phyloP scores from a whole-genome alignment of 225 moss, liverwort and hornwort genomes.

The Thuidium tamariscinum region DNA sequence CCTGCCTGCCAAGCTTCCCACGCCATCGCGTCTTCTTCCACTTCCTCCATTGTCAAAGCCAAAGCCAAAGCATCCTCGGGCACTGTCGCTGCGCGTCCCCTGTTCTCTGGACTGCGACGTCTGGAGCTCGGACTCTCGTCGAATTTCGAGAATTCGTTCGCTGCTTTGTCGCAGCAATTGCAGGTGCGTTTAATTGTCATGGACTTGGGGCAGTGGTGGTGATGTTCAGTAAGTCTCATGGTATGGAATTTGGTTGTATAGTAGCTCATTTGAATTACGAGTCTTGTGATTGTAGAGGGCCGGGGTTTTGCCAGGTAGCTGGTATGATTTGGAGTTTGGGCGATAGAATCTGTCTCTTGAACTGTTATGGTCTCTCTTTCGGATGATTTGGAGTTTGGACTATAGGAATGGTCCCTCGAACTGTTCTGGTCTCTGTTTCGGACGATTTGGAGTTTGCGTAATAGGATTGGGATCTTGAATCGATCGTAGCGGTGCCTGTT shows the following conservation, averaged over 20 bases:
- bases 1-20: neutral
- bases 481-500: neutral
- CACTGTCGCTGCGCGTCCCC: neutral
- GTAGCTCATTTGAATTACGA: neutral
- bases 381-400: neutral
- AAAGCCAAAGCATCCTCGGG: neutral
- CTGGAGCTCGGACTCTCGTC: neutral
- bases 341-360: neutral
- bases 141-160: neutral
- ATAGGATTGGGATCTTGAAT: neutral
- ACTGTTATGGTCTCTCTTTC: neutral
- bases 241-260: neutral
- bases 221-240: neutral
- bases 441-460: too few species aligned
- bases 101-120: conserved; percentile 12
- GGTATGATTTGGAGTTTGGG: neutral
- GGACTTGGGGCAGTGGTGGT: neutral
- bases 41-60: neutral
- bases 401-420: neutral
- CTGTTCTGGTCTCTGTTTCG: neutral
- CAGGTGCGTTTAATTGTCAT: neutral
- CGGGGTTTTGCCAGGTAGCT: neutral
- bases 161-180: neutral
- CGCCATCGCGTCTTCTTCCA: neutral
- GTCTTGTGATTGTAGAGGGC: neutral